A percentile compares a stretch with the other conserved stretches of the same genome.
Evolutionary conservation across 1,139 yeast genomes (phyloP).

Genomic region (Yarrowia galli): DNA sequence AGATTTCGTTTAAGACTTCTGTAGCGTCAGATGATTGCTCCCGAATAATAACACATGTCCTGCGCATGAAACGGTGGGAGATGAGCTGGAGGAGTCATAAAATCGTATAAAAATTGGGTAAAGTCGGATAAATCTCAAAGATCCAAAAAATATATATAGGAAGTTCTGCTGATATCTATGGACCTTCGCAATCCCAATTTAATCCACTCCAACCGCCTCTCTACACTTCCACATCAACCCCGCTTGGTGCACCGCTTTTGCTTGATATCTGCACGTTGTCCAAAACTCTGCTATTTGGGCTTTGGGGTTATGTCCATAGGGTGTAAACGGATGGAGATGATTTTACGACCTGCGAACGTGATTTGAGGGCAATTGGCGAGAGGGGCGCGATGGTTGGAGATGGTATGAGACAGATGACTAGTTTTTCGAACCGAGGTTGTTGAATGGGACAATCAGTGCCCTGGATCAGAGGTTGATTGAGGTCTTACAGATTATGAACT

Average conservation of each 20-base stretch:
- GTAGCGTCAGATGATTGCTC: neutral
- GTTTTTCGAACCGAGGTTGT: no score
- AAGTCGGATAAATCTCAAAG: neutral
- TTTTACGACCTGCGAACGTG: neutral
- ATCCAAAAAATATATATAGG: no score
- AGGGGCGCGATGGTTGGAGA: no score
- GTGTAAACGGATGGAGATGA: neutral
- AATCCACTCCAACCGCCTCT: neutral
- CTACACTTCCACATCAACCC: neutral
- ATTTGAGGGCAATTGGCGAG: neutral
- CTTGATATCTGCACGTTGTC: neutral
- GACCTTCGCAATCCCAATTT: no score
- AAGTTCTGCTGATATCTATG: no score
- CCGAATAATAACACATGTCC: neutral
- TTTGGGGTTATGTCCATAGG: slow-evolving; percentile 11
- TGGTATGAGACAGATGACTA: no score
- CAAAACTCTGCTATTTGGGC: slow-evolving; percentile 32
- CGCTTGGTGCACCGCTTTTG: neutral
- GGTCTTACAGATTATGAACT: no score
- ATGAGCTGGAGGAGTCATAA: neutral
- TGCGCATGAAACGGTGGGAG: neutral
- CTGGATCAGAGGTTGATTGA: no score
- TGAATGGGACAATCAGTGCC: no score
- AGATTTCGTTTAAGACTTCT: neutral
- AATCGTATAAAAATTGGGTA: neutral